Percentiles rank a stretch among this genome's conserved stretches.
Evolutionary conservation across 352 stramenopile genomes (phyloP).

Genomic region (Saprolegnia parasitica): DNA sequence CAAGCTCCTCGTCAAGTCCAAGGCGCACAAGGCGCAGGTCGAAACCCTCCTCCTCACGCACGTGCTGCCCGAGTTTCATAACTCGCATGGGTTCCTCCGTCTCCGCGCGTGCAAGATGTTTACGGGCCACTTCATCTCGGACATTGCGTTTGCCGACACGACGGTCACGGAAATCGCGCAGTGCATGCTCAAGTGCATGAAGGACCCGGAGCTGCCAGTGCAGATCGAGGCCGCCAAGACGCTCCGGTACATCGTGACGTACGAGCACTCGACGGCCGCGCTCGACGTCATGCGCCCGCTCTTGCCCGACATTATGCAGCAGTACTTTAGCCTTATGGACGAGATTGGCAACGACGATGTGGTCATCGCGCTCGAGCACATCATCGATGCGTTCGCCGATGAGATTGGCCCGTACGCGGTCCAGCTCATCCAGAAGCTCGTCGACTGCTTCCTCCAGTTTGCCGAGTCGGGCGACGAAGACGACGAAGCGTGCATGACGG

Average conservation of each 20-base stretch:
- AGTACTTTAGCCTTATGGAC: constrained; percentile 99
- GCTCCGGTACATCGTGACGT: constrained; percentile 84
- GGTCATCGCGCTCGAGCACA: constrained; percentile 89
- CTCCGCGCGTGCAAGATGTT: constrained; percentile 95
- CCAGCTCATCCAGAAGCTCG: constrained; percentile 92
- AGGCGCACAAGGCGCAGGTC: constrained; percentile 90
- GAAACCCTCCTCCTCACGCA: constrained; percentile 92
- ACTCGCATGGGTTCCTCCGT: constrained; percentile 91
- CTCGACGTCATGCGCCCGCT: constrained; percentile 87
- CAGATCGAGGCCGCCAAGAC: constrained; percentile 94
- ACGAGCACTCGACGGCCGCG: constrained; percentile 75
- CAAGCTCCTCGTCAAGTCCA: constrained; percentile 89
- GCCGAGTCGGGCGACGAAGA: constrained; percentile 88
- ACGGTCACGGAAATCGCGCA: constrained; percentile 78
- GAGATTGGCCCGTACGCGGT: constrained; percentile 93
- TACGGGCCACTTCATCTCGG: constrained; percentile 91
- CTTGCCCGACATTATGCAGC: constrained; percentile 92
- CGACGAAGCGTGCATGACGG: constrained; percentile 95
- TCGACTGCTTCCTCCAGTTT: constrained; percentile 94
- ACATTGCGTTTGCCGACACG: constrained; percentile 86
- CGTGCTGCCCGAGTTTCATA: constrained; percentile 96
- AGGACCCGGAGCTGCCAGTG: constrained; percentile 94
- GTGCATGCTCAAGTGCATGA: constrained; percentile 83
- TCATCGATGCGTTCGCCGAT: constrained; percentile 96
- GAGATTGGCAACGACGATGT: constrained; percentile 99